These are phyloP conservation scores for Panellus pusillus DNA, from an alignment of 768 basidiomycete species.

Conservation along the genomic window DNA sequence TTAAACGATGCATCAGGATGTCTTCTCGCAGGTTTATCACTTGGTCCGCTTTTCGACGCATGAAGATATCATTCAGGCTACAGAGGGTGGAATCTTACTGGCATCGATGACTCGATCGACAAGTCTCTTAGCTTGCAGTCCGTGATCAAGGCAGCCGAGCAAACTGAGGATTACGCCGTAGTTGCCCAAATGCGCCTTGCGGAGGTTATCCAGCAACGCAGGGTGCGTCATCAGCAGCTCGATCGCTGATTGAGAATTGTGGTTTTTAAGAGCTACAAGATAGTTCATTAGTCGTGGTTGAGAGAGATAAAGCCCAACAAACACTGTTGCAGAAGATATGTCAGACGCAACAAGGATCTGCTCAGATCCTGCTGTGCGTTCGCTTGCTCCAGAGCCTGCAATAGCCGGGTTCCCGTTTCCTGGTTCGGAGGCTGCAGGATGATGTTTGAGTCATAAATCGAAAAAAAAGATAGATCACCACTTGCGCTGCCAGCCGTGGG, in stretches of 20 bases:
- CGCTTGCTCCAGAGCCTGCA: constrained; percentile 70
- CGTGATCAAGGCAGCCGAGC: constrained; percentile 89
- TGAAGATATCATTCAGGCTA: background rate
- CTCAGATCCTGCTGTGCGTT: constrained; percentile 79
- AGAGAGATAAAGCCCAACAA: constrained; percentile 19
- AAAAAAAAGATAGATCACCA: constrained; percentile 25
- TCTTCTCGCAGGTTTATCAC: constrained; percentile 91
- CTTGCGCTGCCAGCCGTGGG: constrained; percentile 24
- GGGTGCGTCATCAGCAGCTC: constrained; percentile 82
- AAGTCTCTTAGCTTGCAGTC: constrained; percentile 79
- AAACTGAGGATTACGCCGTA: constrained; percentile 91
- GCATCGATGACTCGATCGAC: constrained; percentile 91
- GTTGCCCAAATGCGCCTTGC: constrained; percentile 89
- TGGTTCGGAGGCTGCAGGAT: constrained; percentile 25
- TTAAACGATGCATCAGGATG: constrained; percentile 78
- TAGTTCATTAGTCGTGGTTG: constrained; percentile 1
- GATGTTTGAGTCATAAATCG: background rate
- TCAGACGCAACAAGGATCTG: constrained; percentile 72
- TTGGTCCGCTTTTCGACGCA: constrained; percentile 66
- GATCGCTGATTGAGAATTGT: constrained; percentile 76
- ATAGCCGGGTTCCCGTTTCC: constrained; percentile 56
- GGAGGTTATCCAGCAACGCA: constrained; percentile 76
- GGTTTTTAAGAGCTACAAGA: constrained; percentile 57
- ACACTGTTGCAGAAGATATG: constrained; percentile 83
- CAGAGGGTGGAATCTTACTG: constrained; percentile 32